A percentile compares a stretch with the other conserved stretches of the same genome.
Conservation (phyloP, 2,329 filamentous ascomycete species). For the Saccharata proteae region DNA sequence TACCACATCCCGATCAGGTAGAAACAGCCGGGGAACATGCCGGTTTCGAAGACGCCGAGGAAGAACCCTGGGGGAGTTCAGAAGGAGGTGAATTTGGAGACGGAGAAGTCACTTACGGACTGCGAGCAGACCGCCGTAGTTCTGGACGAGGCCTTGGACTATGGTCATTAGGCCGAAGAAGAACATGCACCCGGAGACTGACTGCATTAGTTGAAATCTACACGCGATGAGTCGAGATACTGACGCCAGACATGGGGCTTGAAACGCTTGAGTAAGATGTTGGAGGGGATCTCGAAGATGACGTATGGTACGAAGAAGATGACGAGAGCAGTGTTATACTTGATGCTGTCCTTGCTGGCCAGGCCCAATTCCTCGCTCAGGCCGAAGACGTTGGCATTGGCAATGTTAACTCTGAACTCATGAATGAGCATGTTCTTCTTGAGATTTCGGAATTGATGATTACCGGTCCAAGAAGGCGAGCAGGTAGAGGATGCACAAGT, state of each 20-base stretch:
- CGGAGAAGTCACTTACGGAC: slow-evolving; percentile 32
- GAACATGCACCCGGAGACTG: slow-evolving; percentile 69
- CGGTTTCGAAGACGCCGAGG: slow-evolving; percentile 49
- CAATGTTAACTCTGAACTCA: slow-evolving; percentile 42
- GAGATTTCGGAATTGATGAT: slow-evolving; percentile 1
- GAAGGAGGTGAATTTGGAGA: background rate
- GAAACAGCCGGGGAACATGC: slow-evolving; percentile 54
- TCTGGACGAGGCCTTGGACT: slow-evolving; percentile 65
- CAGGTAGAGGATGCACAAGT: slow-evolving; percentile 39
- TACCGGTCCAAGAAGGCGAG: slow-evolving; percentile 36
- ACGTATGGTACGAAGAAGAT: slow-evolving; percentile 44
- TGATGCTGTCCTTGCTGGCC: slow-evolving; percentile 19
- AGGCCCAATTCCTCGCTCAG: slow-evolving; percentile 35
- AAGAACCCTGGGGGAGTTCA: slow-evolving; percentile 46
- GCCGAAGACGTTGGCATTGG: slow-evolving; percentile 41
- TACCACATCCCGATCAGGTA: slow-evolving; percentile 50
- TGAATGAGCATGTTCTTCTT: background rate
- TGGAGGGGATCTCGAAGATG: slow-evolving; percentile 42
- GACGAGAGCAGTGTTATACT: slow-evolving; percentile 40
- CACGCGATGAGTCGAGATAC: too few species aligned
- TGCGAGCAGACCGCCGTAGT: slow-evolving; percentile 63
- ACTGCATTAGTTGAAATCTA: slow-evolving; percentile 2
- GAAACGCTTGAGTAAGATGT: slow-evolving; percentile 39
- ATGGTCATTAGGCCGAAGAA: slow-evolving; percentile 65
- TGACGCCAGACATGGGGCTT: slow-evolving; percentile 39